A percentile compares a stretch with the other conserved stretches of the same genome.
phyloP scores from a whole-genome alignment of 176 grass and related monocot species.

The Canna indica region DNA sequence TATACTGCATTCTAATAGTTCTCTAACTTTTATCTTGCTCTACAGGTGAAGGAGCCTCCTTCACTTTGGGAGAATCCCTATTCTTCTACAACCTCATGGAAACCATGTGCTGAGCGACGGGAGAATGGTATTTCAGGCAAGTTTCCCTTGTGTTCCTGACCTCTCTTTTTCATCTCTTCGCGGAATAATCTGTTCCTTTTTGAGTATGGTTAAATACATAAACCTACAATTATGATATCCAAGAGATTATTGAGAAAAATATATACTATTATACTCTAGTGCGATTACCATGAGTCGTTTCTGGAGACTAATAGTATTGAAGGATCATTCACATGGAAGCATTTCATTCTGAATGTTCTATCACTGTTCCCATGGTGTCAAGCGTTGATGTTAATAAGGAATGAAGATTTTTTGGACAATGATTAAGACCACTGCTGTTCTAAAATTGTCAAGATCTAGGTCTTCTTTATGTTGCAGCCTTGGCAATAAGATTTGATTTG shows the following conservation, averaged over 20 bases:
- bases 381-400: no score
- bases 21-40: constrained; percentile 17
- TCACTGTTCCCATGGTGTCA: no score
- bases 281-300: background rate
- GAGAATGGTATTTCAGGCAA: constrained; percentile 63
- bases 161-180: background rate
- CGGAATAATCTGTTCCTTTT: background rate
- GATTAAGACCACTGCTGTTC: no score
- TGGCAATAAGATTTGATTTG: background rate
- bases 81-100: constrained; percentile 68
- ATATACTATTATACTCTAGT: background rate
- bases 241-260: background rate
- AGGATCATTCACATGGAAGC: background rate
- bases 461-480: background rate
- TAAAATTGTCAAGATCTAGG: background rate
- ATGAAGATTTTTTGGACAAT: no score
- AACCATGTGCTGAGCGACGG: constrained; percentile 66
- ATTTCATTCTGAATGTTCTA: background rate
- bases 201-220: background rate
- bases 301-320: background rate
- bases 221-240: background rate
- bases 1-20: background rate
- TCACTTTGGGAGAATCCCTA: constrained; percentile 96
- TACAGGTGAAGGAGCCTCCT: constrained; percentile 39
- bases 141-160: background rate